A percentile compares a stretch with the other conserved stretches of the same genome.
phyloP scores from a whole-genome alignment of 2,329 filamentous ascomycete species.

The Fusarium acutatum region DNA sequence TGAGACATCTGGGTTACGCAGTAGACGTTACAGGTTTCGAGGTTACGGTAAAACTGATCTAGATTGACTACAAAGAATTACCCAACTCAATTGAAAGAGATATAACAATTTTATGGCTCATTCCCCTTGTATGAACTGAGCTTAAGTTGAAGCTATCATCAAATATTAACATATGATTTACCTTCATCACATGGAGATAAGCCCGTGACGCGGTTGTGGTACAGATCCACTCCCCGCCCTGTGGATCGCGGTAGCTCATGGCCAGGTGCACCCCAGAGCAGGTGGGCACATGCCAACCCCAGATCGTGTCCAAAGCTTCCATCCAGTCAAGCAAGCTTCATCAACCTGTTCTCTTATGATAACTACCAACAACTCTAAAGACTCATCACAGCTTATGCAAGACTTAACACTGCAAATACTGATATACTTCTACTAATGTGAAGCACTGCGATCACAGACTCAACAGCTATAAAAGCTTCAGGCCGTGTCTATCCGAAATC shows the following conservation, averaged over 20 bases:
- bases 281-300: conserved; percentile 35
- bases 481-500: conserved; percentile 11
- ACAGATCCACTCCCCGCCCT: conserved; percentile 28
- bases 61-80: too few relatives aligned
- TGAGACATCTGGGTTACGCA: neutral
- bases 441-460: neutral
- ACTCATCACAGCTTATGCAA: neutral
- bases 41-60: neutral
- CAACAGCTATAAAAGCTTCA: neutral
- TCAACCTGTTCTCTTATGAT: conserved; percentile 4
- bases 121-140: too few relatives aligned
- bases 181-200: conserved; percentile 26
- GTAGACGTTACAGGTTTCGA: neutral
- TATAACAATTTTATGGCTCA: neutral
- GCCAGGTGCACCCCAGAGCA: conserved; percentile 31
- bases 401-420: too few relatives aligned
- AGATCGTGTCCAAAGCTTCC: conserved; percentile 22
- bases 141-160: neutral
- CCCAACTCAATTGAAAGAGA: neutral
- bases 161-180: neutral
- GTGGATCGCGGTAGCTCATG: conserved; percentile 30
- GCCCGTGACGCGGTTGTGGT: conserved; percentile 21
- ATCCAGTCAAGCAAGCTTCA: neutral
- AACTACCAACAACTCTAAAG: neutral
- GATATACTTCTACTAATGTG: neutral